Base-by-base conservation (phyloP, 495 filamentous ascomycete genomes). In the Rusavskia elegans region DNA sequence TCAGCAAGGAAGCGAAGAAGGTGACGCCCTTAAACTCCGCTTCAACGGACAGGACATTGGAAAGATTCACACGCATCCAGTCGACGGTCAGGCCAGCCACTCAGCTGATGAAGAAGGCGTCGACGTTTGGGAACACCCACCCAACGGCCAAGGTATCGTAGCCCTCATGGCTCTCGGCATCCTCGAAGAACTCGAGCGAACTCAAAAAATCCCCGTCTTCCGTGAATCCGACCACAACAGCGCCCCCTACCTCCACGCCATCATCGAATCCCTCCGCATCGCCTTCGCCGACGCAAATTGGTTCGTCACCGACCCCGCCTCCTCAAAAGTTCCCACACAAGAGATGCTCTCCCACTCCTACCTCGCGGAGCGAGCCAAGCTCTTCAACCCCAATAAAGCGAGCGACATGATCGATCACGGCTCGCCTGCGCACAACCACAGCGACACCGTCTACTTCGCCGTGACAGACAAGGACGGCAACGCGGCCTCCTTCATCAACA, bases 121-220 rank as follows among this genome's bases (percentile, higher is more conserved):
- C 19, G 80, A 92, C 58, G 63, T 98, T 2, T 97, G 89, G 89
- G 92, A 98, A 57, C 89, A 95, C 66, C 87, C 92, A 38, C 92
- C 92, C n/a, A 97, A 96, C 67, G 89, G 93, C 0, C 92, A 98
- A 65, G 92, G 92, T 11, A 84, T 98, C 55, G 88, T 97, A 0
- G 93, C 92, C 5, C 73, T 97, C 38, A 93, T 97, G 79, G 83
- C 92, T 1, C 72, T 98, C 0, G 92, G 93, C 2, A 90, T 97
- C 55, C 70, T 98, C 42, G 80, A 94, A 60, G 78, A 85, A 58
- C 75, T 98, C 5, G 86, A 94, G 66, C 72, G 75, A n/a, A 64
- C 64, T 10, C 80, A 79, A 38, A 77, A 78, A 53, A 85, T 95
- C 60, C 79, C 80, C 8, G 73, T 66, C n/a, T 94, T 87, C 66